Evolutionary conservation across 1,284 basidiomycete genomes (phyloP).

Genomic region (Cutaneotrichosporon cavernicola): DNA sequence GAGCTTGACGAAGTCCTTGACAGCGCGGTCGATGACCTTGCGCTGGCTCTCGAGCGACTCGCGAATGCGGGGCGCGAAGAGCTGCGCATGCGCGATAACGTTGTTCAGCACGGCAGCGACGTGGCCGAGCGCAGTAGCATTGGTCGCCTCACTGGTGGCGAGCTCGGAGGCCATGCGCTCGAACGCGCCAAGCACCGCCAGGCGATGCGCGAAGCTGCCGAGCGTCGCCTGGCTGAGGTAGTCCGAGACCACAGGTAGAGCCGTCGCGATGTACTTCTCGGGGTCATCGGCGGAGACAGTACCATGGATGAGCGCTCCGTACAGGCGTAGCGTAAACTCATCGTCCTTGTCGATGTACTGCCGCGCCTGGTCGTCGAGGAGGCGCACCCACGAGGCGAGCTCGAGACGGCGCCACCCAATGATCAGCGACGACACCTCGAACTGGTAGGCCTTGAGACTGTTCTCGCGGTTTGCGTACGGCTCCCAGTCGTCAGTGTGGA

Average conservation of each 20-base stretch:
- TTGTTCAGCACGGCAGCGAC: constrained; percentile 66
- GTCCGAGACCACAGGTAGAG: constrained; percentile 77
- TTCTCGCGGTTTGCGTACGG: constrained; percentile 86
- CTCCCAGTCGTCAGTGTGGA: constrained; percentile 96
- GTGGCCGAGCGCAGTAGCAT: constrained; percentile 52
- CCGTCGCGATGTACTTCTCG: constrained; percentile 58
- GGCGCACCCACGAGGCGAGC: constrained; percentile 77
- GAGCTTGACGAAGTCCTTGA: constrained; percentile 83
- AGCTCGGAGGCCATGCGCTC: constrained; percentile 52
- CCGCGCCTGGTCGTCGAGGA: constrained; percentile 71
- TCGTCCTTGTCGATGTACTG: constrained; percentile 65
- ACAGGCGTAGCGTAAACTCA: constrained; percentile 90
- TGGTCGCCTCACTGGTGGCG: constrained; percentile 44
- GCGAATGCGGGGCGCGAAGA: constrained; percentile 62
- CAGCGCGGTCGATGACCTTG: constrained; percentile 70
- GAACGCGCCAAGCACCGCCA: constrained; percentile 72
- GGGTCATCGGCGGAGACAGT: constrained; percentile 57
- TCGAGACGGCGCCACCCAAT: constrained; percentile 90
- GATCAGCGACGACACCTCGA: constrained; percentile 69
- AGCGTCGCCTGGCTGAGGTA: constrained; percentile 76
- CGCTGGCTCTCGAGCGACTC: constrained; percentile 64
- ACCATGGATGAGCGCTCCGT: constrained; percentile 73
- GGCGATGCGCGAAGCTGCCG: constrained; percentile 74
- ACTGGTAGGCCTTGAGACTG: constrained; percentile 68
- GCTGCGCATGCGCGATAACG: constrained; percentile 65